Conservation (phyloP, 2,329 filamentous ascomycete species). For the Acephala macrosclerotiorum region DNA sequence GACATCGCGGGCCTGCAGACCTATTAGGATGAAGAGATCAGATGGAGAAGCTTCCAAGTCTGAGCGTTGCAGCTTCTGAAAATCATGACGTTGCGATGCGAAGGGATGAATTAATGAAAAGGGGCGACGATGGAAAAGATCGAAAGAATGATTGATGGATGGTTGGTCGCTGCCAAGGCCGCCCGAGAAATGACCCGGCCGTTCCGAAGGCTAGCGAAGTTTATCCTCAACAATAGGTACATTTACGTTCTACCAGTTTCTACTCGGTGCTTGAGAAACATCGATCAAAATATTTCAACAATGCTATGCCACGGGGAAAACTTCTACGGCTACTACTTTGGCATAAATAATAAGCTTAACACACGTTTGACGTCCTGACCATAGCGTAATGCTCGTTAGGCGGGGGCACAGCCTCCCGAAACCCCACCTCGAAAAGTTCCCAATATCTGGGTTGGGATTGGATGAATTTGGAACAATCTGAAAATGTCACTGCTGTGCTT, state of each 20-base stretch:
- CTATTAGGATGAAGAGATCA: conserved; percentile 15
- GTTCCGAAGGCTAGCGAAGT: conserved; percentile 5
- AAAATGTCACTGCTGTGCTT: neutral
- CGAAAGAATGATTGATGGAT: neutral
- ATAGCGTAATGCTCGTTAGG: conserved; percentile 8
- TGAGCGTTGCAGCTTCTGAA: conserved; percentile 19
- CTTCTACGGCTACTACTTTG: neutral
- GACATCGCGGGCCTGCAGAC: conserved; percentile 11
- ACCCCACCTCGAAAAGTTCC: neutral
- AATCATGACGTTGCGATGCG: conserved; percentile 4
- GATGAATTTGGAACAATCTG: conserved; percentile 14
- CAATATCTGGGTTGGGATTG: neutral
- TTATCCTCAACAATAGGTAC: neutral
- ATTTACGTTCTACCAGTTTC: neutral
- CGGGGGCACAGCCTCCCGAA: conserved; percentile 1
- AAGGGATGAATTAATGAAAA: too few species aligned
- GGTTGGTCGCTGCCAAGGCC: neutral
- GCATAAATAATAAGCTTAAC: conserved; percentile 25
- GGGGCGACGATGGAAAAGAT: neutral
- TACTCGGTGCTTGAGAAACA: neutral
- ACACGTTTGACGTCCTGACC: conserved; percentile 23
- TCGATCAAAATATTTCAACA: conserved; percentile 14
- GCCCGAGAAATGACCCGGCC: neutral
- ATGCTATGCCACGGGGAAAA: conserved; percentile 12
- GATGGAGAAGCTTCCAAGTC: conserved; percentile 20